Conservation (phyloP, 306 rosid species). For the Begonia masoniana region DNA sequence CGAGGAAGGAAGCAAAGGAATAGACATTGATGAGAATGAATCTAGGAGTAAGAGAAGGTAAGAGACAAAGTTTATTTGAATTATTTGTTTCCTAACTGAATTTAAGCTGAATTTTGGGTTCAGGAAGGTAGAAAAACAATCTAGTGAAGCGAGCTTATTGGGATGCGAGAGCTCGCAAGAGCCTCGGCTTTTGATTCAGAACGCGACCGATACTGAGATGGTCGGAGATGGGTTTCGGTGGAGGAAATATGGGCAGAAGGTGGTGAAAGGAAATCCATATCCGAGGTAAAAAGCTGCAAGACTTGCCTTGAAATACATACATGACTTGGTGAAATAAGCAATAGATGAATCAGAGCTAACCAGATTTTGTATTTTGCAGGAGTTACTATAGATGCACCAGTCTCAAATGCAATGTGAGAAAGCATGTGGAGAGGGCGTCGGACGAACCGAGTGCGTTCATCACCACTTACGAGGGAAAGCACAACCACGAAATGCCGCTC, state of each 20-base stretch:
- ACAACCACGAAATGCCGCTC: slow-evolving; percentile 77
- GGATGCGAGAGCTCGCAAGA: slow-evolving; percentile 44
- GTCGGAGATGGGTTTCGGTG: slow-evolving; percentile 81
- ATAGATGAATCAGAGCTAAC: not conserved
- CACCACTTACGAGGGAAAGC: slow-evolving; percentile 92
- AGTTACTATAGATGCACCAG: slow-evolving; percentile 88
- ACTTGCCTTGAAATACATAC: too few species aligned
- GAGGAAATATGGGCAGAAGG: slow-evolving; percentile 98
- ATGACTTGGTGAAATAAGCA: too few species aligned
- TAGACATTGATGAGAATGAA: slow-evolving; percentile 39
- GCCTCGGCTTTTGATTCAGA: slow-evolving; percentile 47
- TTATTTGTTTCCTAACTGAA: not conserved
- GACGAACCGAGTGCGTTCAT: slow-evolving; percentile 83
- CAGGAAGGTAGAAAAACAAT: slow-evolving; percentile 57
- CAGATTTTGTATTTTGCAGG: slow-evolving; percentile 29
- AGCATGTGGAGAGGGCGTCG: slow-evolving; percentile 81
- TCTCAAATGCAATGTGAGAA: slow-evolving; percentile 67
- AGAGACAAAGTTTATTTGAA: not conserved
- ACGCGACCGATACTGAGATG: slow-evolving; percentile 41
- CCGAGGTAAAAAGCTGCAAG: slow-evolving; percentile 44
- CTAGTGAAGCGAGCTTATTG: slow-evolving; percentile 30
- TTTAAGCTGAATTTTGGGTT: not conserved
- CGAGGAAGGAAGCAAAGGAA: slow-evolving; percentile 57
- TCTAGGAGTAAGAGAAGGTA: slow-evolving; percentile 65
- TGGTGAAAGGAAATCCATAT: slow-evolving; percentile 85